These are phyloP conservation scores for Candida sonorensis DNA, from an alignment of 805 yeast species.

Conservation along the genomic window DNA sequence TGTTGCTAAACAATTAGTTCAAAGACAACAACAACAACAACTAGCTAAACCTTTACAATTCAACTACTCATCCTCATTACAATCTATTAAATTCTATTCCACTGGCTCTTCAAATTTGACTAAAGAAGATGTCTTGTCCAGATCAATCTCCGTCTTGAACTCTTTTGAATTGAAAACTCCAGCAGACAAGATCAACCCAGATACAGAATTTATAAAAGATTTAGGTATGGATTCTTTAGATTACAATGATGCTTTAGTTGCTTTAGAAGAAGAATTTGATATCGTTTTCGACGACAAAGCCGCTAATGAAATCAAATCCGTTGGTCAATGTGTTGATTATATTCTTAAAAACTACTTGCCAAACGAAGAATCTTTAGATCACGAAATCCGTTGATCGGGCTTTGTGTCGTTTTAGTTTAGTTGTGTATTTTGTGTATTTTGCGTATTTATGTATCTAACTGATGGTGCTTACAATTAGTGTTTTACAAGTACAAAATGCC, in stretches of 20 bases:
- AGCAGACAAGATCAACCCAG: conserved; percentile 23
- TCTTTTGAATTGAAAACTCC: conserved; percentile 35
- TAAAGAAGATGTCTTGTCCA: conserved; percentile 71
- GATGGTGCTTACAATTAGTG: no score
- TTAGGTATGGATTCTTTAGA: conserved; percentile 91
- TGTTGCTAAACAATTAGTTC: conserved; percentile 8
- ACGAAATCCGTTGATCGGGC: conserved; percentile 28
- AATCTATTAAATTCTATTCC: conserved; percentile 18
- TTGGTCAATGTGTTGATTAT: conserved; percentile 54
- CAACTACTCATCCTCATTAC: conserved; percentile 15
- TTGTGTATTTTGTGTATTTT: no score
- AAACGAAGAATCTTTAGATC: conserved; percentile 28
- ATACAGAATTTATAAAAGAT: conserved; percentile 54
- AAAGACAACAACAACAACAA: conserved; percentile 4
- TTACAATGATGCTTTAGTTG: conserved; percentile 92
- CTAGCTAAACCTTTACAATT: conserved; percentile 3
- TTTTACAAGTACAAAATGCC: no score
- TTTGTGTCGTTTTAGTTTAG: no score
- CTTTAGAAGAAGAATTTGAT: conserved; percentile 84
- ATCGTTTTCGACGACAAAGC: conserved; percentile 35
- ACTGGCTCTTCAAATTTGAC: conserved; percentile 61
- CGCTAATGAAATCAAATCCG: conserved; percentile 55
- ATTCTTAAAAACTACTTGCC: conserved; percentile 33
- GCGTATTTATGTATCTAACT: no score
- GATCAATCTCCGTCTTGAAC: conserved; percentile 74